These are phyloP conservation scores for Saccharum spontaneum DNA, from an alignment of 176 grass and related monocot species.

Conservation along the genomic window DNA sequence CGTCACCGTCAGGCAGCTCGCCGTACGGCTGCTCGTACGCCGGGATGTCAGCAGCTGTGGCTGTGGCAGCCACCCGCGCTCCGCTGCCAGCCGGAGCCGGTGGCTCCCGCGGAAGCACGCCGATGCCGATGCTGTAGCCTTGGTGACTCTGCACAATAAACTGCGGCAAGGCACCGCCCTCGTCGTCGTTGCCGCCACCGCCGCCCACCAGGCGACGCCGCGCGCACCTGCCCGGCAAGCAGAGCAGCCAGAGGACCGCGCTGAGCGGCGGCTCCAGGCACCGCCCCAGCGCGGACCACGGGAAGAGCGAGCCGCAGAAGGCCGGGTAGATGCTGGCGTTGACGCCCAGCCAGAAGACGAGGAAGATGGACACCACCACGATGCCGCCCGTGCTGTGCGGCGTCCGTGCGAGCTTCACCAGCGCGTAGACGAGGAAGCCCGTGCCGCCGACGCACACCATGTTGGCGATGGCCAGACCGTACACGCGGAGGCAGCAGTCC, in stretches of 20 bases:
- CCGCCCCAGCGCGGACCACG: neutral
- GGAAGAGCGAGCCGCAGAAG: conserved; percentile 16
- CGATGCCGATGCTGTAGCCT: neutral
- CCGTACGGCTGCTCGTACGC: conserved; percentile 25
- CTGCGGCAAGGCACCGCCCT: neutral
- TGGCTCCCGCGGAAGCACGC: conserved; percentile 7
- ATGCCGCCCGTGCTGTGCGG: neutral
- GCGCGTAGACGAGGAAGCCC: neutral
- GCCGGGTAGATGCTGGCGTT: neutral
- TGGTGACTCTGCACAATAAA: neutral
- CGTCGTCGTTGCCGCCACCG: neutral
- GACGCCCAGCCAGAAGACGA: neutral
- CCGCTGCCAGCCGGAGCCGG: neutral
- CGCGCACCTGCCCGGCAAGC: neutral
- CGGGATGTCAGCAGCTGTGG: conserved; percentile 23
- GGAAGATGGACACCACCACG: neutral
- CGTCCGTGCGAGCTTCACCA: neutral
- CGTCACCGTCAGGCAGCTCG: neutral
- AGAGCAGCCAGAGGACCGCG: neutral
- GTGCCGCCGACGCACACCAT: conserved; percentile 8
- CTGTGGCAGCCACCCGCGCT: neutral
- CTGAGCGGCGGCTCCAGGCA: neutral
- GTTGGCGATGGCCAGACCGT: conserved; percentile 5
- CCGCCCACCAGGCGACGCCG: neutral
- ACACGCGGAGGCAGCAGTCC: neutral